phyloP scores from a whole-genome alignment of 345 rosid genomes.

The Schrenkiella parvula region DNA sequence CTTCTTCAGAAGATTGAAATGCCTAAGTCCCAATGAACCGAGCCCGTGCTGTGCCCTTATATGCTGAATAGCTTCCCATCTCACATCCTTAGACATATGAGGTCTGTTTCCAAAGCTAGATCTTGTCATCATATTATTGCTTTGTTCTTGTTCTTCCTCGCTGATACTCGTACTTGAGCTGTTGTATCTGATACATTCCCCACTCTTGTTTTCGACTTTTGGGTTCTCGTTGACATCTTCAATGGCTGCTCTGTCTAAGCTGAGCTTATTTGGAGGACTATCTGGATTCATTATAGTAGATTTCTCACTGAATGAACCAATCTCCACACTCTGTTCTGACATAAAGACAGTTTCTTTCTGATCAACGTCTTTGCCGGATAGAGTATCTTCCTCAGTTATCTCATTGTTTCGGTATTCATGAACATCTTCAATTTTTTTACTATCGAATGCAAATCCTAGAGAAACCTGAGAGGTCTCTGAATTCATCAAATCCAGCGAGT shows the following conservation, averaged over 20 bases:
- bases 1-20: slow-evolving; percentile 85
- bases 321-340: slow-evolving; percentile 41
- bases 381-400: slow-evolving; percentile 23
- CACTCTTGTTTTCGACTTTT: slow-evolving; percentile 54
- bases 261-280: slow-evolving; percentile 39
- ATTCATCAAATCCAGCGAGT: slow-evolving; percentile 21
- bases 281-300: slow-evolving; percentile 39
- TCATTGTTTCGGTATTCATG: background rate
- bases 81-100: slow-evolving; percentile 88
- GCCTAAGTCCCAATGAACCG: slow-evolving; percentile 61
- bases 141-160: slow-evolving; percentile 60
- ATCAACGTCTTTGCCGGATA: slow-evolving; percentile 12
- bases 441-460: background rate
- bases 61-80: slow-evolving; percentile 87
- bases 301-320: slow-evolving; percentile 38
- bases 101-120: slow-evolving; percentile 89
- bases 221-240: slow-evolving; percentile 34
- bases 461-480: slow-evolving; percentile 13
- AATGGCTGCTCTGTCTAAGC: slow-evolving; percentile 22
- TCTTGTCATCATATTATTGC: slow-evolving; percentile 45
- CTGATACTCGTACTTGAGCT: slow-evolving; percentile 85
- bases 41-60: slow-evolving; percentile 56
- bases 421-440: background rate
- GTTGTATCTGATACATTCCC: slow-evolving; percentile 64
- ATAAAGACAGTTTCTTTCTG: slow-evolving; percentile 13